A percentile compares a stretch with the other conserved stretches of the same genome.
phyloP scores from a whole-genome alignment of 441 rosid species.

The Jatropha podagrica region DNA sequence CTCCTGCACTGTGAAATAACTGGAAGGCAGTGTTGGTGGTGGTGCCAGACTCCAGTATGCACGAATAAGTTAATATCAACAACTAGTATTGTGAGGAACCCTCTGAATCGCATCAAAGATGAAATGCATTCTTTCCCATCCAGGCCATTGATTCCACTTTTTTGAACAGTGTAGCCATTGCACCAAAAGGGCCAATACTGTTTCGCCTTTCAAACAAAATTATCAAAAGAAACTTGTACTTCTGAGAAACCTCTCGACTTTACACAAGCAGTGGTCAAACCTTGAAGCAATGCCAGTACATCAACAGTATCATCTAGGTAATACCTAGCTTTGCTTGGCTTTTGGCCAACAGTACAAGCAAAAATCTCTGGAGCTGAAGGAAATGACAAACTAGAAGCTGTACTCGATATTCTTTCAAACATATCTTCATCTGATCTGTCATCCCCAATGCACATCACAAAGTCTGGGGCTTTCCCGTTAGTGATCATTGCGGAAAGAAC shows the following conservation, averaged over 20 bases:
- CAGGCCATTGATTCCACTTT: neutral
- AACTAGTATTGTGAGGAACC: slow-evolving; percentile 15
- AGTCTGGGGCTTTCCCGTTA: slow-evolving; percentile 40
- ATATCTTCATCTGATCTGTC: slow-evolving; percentile 65
- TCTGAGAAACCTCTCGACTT: slow-evolving; percentile 22
- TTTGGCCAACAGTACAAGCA: slow-evolving; percentile 55
- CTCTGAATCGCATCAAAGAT: neutral
- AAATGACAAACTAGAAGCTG: slow-evolving; percentile 26
- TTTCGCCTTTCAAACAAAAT: slow-evolving; percentile 1
- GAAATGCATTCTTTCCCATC: slow-evolving; percentile 6
- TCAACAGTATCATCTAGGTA: slow-evolving; percentile 44
- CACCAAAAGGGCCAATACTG: neutral
- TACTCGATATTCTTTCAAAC: slow-evolving; percentile 49
- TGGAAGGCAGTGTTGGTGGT: slow-evolving; percentile 4
- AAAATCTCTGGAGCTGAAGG: slow-evolving; percentile 40
- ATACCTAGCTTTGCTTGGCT: slow-evolving; percentile 64
- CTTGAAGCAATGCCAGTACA: slow-evolving; percentile 35
- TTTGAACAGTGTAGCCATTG: neutral
- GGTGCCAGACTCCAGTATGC: slow-evolving; percentile 12
- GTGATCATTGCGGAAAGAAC: slow-evolving; percentile 36
- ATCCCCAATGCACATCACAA: slow-evolving; percentile 60
- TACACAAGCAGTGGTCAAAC: slow-evolving; percentile 27
- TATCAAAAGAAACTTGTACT: slow-evolving; percentile 31
- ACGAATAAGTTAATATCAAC: slow-evolving; percentile 9
- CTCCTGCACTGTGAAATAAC: neutral